A percentile compares a stretch with the other conserved stretches of the same genome.
Conservation (phyloP, 2,329 filamentous ascomycete genomes). For the Dothideomycetes sp. region DNA sequence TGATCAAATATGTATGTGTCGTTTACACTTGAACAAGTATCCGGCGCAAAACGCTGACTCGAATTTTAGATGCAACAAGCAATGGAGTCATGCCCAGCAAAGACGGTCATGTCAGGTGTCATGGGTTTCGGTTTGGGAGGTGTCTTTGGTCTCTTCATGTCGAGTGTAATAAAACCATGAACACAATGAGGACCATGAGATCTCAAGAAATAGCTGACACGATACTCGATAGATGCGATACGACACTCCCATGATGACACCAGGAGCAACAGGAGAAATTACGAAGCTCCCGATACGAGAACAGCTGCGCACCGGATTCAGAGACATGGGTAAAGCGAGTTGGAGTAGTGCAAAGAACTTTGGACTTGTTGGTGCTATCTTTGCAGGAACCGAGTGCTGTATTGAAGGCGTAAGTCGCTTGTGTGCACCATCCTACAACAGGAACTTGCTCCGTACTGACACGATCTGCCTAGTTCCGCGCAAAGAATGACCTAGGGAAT, state of each 20-base stretch:
- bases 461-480: conserved; percentile 46
- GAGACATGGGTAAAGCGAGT: conserved; percentile 84
- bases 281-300: conserved; percentile 66
- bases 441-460: background rate
- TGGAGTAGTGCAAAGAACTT: conserved; percentile 88
- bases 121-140: conserved; percentile 94
- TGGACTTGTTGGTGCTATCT: conserved; percentile 83
- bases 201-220: conserved; percentile 73
- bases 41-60: background rate
- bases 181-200: background rate
- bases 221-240: conserved; percentile 93
- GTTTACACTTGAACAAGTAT: background rate
- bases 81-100: conserved; percentile 89
- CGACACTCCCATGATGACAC: conserved; percentile 70
- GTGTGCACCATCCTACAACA: background rate
- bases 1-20: conserved; percentile 39
- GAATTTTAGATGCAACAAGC: conserved; percentile 60
- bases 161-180: conserved; percentile 52
- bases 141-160: conserved; percentile 96
- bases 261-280: conserved; percentile 38
- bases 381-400: conserved; percentile 87
- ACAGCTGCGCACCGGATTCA: conserved; percentile 78
- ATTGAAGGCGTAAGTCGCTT: conserved; percentile 66
- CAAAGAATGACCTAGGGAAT: conserved; percentile 89
- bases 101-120: conserved; percentile 79